Conservation (phyloP, 352 stramenopile genomes). For the Phytophthora pini region DNA sequence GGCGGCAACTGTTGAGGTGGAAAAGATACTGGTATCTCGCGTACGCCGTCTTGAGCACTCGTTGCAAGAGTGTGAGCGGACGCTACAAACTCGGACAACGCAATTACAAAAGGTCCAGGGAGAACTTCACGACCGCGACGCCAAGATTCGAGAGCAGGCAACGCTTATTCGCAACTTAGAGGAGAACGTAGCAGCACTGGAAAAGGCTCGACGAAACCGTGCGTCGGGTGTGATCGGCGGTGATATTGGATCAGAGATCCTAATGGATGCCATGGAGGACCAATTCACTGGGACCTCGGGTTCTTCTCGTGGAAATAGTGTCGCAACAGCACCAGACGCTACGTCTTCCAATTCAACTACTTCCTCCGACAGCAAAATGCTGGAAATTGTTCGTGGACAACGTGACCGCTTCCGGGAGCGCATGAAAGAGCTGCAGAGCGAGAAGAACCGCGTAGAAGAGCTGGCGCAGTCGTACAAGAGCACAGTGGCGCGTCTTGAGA, state of each 20-base stretch:
- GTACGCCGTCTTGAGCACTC: constrained; percentile 76
- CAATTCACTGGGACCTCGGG: constrained; percentile 42
- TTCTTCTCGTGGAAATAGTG: constrained; percentile 19
- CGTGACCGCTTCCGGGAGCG: constrained; percentile 84
- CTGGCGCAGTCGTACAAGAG: constrained; percentile 67
- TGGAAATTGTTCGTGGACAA: constrained; percentile 84
- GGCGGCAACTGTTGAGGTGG: constrained; percentile 47
- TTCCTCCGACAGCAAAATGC: constrained; percentile 76
- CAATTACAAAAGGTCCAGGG: constrained; percentile 45
- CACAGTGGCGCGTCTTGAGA: constrained; percentile 77
- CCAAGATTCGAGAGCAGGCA: constrained; percentile 59
- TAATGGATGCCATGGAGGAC: constrained; percentile 76
- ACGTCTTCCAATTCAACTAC: constrained; percentile 15
- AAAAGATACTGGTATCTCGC: constrained; percentile 70
- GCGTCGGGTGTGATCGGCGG: constrained; percentile 27
- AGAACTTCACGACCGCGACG: constrained; percentile 41
- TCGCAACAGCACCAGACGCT: constrained; percentile 16
- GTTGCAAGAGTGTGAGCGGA: constrained; percentile 70
- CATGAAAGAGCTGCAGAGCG: constrained; percentile 80
- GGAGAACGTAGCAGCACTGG: constrained; percentile 68
- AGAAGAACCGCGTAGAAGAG: constrained; percentile 78
- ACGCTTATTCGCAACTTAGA: constrained; percentile 65
- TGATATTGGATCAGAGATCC: constrained; percentile 69
- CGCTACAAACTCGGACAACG: constrained; percentile 38
- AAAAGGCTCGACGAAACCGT: constrained; percentile 45